These are phyloP conservation scores for Diaporthe humulicola DNA, from an alignment of 2,329 filamentous ascomycete genomes.

Conservation along the genomic window DNA sequence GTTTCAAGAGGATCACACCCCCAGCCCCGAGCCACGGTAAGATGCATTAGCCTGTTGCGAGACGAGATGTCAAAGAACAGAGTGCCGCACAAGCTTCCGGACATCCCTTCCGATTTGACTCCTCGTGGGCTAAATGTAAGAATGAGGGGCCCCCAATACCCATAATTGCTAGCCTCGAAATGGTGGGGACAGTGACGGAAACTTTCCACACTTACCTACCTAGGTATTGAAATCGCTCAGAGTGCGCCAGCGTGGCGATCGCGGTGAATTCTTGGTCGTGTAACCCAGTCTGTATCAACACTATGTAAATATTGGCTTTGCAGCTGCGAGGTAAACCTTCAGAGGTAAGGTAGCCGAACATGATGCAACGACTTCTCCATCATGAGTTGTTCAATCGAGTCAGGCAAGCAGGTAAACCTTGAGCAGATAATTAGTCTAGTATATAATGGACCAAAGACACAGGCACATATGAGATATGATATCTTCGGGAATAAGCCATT, in stretches of 20 bases:
- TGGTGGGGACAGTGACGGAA: constrained; percentile 1
- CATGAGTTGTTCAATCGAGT: neutral
- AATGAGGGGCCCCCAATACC: neutral
- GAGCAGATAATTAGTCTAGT: neutral
- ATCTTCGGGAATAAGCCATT: neutral
- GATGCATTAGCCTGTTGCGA: neutral
- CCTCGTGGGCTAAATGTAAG: neutral
- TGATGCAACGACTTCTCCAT: neutral
- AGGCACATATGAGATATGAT: neutral
- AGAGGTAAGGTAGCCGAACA: neutral
- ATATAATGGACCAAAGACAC: neutral
- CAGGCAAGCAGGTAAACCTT: neutral
- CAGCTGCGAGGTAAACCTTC: neutral
- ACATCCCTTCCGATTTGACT: neutral
- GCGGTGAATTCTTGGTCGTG: neutral
- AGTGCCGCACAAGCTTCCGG: neutral
- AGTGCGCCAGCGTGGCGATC: neutral
- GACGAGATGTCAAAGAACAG: neutral
- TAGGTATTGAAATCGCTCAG: neutral
- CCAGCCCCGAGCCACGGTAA: neutral
- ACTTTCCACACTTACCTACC: neutral
- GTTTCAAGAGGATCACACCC: neutral
- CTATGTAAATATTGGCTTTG: no score
- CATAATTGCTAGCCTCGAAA: neutral
- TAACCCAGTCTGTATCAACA: no score